Conservation (phyloP, 768 basidiomycete genomes). For the Atractiella rhizophila region DNA sequence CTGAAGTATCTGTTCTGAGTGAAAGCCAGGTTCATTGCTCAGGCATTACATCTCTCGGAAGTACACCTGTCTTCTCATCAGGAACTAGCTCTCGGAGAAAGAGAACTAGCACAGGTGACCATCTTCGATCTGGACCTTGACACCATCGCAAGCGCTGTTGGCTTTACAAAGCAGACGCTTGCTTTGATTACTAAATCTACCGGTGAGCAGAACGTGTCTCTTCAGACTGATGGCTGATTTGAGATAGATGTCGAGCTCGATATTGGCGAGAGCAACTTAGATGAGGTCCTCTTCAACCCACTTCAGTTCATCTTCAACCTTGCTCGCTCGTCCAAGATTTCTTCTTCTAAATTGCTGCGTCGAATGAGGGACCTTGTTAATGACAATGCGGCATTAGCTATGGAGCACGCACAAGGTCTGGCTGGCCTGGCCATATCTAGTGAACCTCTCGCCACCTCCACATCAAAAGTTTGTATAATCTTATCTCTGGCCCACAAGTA, state of each 20-base stretch:
- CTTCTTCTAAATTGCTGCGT: too few species aligned
- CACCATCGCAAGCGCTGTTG: conserved; percentile 73
- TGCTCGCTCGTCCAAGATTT: conserved; percentile 49
- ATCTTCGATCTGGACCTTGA: conserved; percentile 79
- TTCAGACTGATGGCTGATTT: neutral
- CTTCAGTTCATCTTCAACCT: conserved; percentile 58
- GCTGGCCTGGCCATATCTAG: too few species aligned
- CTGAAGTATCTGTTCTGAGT: neutral
- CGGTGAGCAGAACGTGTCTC: conserved; percentile 26
- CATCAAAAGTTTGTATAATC: too few species aligned
- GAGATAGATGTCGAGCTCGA: conserved; percentile 45
- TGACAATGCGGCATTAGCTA: too few species aligned
- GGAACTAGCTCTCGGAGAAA: conserved; percentile 64
- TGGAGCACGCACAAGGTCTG: too few species aligned
- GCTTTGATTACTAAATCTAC: conserved; percentile 47
- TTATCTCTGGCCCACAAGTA: too few species aligned
- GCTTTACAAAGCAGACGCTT: conserved; percentile 65
- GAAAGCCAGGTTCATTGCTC: conserved; percentile 50
- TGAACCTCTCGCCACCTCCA: too few species aligned
- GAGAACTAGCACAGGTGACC: conserved; percentile 55
- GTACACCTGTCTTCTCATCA: conserved; percentile 61
- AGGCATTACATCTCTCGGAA: conserved; percentile 76
- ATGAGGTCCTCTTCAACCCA: conserved; percentile 52
- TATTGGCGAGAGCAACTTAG: conserved; percentile 45
- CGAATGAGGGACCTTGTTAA: too few species aligned